phyloP scores from a whole-genome alignment of 805 yeast species.

The Kodamaea nitidulidarum region DNA sequence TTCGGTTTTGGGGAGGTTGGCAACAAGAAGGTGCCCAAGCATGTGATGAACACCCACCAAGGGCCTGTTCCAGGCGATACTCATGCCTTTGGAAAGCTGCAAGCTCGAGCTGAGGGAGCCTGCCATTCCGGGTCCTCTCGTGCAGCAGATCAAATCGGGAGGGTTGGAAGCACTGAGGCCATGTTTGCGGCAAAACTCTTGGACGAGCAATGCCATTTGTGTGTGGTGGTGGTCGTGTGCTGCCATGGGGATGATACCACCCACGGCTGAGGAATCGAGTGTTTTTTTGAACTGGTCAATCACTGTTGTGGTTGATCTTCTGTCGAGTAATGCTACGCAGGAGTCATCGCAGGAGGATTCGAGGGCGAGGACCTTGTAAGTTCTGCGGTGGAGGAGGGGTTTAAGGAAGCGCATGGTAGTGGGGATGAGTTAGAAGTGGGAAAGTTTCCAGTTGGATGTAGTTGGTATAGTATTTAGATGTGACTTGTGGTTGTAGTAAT shows the following conservation, averaged over 20 bases:
- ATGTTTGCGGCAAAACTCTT: slow-evolving; percentile 38
- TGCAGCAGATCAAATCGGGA: slow-evolving; percentile 80
- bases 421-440: no score
- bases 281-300: slow-evolving; percentile 62
- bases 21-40: slow-evolving; percentile 81
- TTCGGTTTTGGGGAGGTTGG: slow-evolving; percentile 24
- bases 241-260: slow-evolving; percentile 85
- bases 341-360: slow-evolving; percentile 96
- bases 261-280: slow-evolving; percentile 57
- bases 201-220: slow-evolving; percentile 49
- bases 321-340: slow-evolving; percentile 74
- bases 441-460: no score
- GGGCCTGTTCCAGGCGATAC: slow-evolving; percentile 74
- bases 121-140: slow-evolving; percentile 96
- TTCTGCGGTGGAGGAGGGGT: no score
- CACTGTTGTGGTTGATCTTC: slow-evolving; percentile 45
- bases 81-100: slow-evolving; percentile 80
- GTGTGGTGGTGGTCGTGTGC: slow-evolving; percentile 79
- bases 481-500: no score
- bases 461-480: no score
- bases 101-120: slow-evolving; percentile 82
- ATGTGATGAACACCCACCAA: slow-evolving; percentile 91
- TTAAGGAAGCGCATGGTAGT: no score
- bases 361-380: slow-evolving; percentile 71
- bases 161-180: slow-evolving; percentile 24